These are phyloP conservation scores for Hericium erinaceus DNA, from an alignment of 768 basidiomycete species.

Conservation along the genomic window DNA sequence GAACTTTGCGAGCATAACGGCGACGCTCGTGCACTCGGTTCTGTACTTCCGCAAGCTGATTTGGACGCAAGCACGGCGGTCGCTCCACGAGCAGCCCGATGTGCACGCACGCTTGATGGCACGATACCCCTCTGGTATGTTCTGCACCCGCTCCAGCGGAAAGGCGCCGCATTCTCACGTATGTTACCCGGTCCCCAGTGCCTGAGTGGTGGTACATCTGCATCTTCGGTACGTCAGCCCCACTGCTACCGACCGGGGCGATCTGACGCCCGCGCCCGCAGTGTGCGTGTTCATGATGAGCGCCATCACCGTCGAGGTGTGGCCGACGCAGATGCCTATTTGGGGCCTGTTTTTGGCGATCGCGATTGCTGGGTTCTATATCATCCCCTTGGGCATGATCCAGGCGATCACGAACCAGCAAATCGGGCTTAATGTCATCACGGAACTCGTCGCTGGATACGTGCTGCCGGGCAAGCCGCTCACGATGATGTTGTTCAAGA, in stretches of 20 bases:
- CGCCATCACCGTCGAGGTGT: conserved; percentile 50
- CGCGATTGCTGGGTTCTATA: conserved; percentile 44
- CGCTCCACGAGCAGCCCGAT: conserved; percentile 38
- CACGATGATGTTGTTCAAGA: conserved; percentile 74
- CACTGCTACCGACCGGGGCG: neutral
- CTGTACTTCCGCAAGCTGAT: conserved; percentile 39
- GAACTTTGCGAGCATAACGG: conserved; percentile 43
- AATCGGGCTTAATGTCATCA: conserved; percentile 59
- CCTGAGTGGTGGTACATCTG: conserved; percentile 45
- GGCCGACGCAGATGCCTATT: conserved; percentile 59
- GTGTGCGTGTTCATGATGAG: conserved; percentile 55
- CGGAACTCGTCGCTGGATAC: conserved; percentile 65
- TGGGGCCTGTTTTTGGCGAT: conserved; percentile 56
- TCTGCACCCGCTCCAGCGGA: neutral
- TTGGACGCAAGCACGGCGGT: conserved; percentile 31
- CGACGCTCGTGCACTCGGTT: conserved; percentile 35
- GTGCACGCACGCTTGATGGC: conserved; percentile 43
- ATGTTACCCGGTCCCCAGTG: conserved; percentile 18
- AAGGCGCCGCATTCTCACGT: neutral
- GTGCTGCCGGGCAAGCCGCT: conserved; percentile 53
- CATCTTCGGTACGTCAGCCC: conserved; percentile 26
- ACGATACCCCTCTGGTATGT: conserved; percentile 35
- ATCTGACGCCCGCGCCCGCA: conserved; percentile 25
- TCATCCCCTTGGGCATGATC: conserved; percentile 76
- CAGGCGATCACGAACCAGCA: conserved; percentile 78